A percentile compares a stretch with the other conserved stretches of the same genome.
Evolutionary conservation across 2,329 filamentous ascomycete species (phyloP).

Genomic region (Scorias spongiosa): DNA sequence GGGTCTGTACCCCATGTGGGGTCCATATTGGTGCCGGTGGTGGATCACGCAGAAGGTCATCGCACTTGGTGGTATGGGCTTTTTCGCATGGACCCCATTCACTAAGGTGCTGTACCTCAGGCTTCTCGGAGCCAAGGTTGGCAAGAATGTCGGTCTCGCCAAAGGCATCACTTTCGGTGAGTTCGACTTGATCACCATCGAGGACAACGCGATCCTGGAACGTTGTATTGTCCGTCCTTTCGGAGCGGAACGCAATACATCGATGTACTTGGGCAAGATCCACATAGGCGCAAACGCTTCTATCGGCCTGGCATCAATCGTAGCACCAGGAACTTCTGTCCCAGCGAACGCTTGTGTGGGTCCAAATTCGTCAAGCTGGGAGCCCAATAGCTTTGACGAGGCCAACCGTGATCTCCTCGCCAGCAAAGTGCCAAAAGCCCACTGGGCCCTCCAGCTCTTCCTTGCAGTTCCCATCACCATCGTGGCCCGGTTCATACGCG

Average conservation of each 20-base stretch:
- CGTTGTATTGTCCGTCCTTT: conserved; percentile 38
- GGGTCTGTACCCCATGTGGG: conserved; percentile 46
- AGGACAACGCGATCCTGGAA: conserved; percentile 34
- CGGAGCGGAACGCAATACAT: conserved; percentile 40
- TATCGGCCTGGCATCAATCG: conserved; percentile 34
- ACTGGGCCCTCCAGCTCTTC: conserved; percentile 30
- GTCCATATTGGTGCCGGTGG: conserved; percentile 42
- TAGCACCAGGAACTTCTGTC: conserved; percentile 36
- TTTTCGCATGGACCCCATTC: conserved; percentile 28
- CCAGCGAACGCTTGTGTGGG: conserved; percentile 39
- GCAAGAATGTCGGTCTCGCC: conserved; percentile 34
- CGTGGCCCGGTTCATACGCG: conserved; percentile 27
- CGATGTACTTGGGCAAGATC: conserved; percentile 41
- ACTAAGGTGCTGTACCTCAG: conserved; percentile 33
- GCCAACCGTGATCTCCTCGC: conserved; percentile 31
- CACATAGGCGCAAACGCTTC: conserved; percentile 32
- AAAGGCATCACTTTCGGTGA: conserved; percentile 34
- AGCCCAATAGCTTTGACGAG: conserved; percentile 32
- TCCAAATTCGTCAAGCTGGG: conserved; percentile 43
- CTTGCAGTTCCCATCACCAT: conserved; percentile 29
- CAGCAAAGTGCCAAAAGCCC: conserved; percentile 25
- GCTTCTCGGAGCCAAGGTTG: conserved; percentile 39
- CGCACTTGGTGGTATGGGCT: conserved; percentile 32
- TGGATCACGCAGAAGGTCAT: conserved; percentile 43
- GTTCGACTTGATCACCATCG: conserved; percentile 41